phyloP scores from a whole-genome alignment of 768 basidiomycete genomes.

The Suillus plorans region DNA sequence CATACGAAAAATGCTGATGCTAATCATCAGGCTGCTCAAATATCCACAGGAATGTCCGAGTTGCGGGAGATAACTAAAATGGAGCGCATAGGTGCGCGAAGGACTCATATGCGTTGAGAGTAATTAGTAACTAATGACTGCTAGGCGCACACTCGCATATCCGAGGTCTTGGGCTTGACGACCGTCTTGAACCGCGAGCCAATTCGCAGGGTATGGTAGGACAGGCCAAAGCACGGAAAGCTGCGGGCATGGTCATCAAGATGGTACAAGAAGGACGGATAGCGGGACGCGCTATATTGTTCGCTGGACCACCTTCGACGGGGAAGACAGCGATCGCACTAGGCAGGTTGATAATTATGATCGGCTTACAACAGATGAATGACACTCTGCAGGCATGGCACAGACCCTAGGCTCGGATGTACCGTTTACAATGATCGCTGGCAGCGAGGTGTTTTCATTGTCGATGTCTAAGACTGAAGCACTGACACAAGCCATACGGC shows the following conservation, averaged over 20 bases:
- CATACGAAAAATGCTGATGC: slow-evolving; percentile 10
- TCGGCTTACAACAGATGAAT: background rate
- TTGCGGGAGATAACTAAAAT: slow-evolving; percentile 87
- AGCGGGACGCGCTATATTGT: slow-evolving; percentile 93
- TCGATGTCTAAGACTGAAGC: slow-evolving; percentile 99
- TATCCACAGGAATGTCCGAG: slow-evolving; percentile 75
- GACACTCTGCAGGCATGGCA: slow-evolving; percentile 73
- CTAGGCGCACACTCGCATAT: slow-evolving; percentile 93
- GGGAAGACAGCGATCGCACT: slow-evolving; percentile 99
- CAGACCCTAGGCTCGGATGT: slow-evolving; percentile 93
- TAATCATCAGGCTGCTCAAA: slow-evolving; percentile 58
- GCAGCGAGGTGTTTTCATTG: slow-evolving; percentile 95
- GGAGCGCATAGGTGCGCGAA: slow-evolving; percentile 77
- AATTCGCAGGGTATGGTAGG: slow-evolving; percentile 97
- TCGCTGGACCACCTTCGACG: slow-evolving; percentile 95
- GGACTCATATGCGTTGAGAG: background rate
- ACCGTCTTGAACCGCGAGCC: slow-evolving; percentile 83
- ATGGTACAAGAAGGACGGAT: slow-evolving; percentile 98
- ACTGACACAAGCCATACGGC: slow-evolving; percentile 91
- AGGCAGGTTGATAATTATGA: slow-evolving; percentile 49
- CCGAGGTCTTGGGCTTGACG: slow-evolving; percentile 91
- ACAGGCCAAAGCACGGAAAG: slow-evolving; percentile 93
- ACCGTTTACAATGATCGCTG: slow-evolving; percentile 97
- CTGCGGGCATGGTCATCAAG: slow-evolving; percentile 95
- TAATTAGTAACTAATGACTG: slow-evolving; percentile 8